A percentile compares a stretch with the other conserved stretches of the same genome.
Conservation (phyloP, 2,329 filamentous ascomycete genomes). For the Colletotrichum plurivorum region DNA sequence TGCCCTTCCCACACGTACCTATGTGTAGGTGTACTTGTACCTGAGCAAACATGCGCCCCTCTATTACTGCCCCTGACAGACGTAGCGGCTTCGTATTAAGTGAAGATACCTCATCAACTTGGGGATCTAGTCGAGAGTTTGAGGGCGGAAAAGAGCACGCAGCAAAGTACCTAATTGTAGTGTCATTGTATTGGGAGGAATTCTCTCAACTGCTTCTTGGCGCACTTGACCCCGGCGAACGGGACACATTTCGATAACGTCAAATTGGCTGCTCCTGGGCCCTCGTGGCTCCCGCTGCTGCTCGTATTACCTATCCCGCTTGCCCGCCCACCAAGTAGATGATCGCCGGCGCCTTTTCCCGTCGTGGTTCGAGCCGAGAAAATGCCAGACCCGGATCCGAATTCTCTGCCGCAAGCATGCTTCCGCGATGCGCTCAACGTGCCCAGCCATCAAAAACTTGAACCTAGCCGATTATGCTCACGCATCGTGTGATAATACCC, state of each 20-base stretch:
- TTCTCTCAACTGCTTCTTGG: constrained; percentile 5
- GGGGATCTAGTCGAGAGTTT: background rate
- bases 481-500: background rate
- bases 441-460: background rate
- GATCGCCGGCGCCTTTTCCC: constrained; percentile 18
- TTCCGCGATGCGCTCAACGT: background rate
- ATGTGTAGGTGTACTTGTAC: constrained; percentile 1
- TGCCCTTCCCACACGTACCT: constrained; percentile 8
- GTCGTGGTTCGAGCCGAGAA: background rate
- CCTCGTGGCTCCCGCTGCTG: constrained; percentile 2
- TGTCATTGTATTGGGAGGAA: constrained; percentile 1
- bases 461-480: background rate
- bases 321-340: constrained; percentile 5
- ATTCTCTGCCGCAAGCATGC: constrained; percentile 12
- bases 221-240: background rate
- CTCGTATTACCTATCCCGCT: background rate
- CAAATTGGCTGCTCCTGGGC: constrained; percentile 4
- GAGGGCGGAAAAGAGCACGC: background rate
- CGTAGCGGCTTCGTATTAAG: constrained; percentile 31
- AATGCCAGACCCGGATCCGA: constrained; percentile 8
- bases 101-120: constrained; percentile 9
- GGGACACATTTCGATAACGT: constrained; percentile 27
- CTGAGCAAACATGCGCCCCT: no score
- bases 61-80: constrained; percentile 25
- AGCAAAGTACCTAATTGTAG: background rate